Evolutionary conservation across 768 basidiomycete species (phyloP).

Genomic region (Tylopilus sp.): DNA sequence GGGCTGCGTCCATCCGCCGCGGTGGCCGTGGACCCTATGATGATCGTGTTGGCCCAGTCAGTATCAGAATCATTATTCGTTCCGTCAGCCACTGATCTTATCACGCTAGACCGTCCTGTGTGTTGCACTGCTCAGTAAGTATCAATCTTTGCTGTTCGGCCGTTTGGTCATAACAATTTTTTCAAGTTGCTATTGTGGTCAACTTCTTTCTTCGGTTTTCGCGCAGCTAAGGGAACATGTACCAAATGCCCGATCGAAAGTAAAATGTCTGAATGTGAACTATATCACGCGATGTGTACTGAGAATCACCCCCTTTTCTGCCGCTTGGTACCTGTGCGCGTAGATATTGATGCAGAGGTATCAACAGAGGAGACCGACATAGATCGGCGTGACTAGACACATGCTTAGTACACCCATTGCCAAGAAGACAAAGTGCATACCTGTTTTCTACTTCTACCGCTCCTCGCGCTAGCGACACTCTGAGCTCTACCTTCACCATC

Average conservation of each 20-base stretch:
- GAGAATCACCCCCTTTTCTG: constrained; percentile 47
- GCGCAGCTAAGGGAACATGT: constrained; percentile 14
- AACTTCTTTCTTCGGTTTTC: constrained; percentile 86
- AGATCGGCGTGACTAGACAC: constrained; percentile 53
- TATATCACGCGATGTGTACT: constrained; percentile 4
- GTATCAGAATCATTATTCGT: constrained; percentile 34
- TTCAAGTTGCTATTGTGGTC: constrained; percentile 72
- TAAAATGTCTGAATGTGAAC: constrained; percentile 4
- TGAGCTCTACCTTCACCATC: constrained; percentile 46
- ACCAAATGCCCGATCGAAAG: constrained; percentile 13
- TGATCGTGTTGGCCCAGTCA: constrained; percentile 89
- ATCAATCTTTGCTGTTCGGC: neutral
- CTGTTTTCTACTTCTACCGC: constrained; percentile 56
- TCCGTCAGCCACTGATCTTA: constrained; percentile 8
- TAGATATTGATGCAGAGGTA: constrained; percentile 50
- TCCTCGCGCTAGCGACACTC: constrained; percentile 59
- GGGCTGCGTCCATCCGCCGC: constrained; percentile 86
- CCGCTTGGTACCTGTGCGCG: constrained; percentile 52
- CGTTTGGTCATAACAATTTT: neutral
- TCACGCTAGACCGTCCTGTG: constrained; percentile 71
- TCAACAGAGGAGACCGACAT: constrained; percentile 77
- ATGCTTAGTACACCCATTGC: neutral
- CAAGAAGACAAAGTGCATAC: constrained; percentile 24
- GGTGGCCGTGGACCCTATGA: constrained; percentile 96
- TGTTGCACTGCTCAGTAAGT: constrained; percentile 70